phyloP scores from a whole-genome alignment of 2,329 filamentous ascomycete species.

The Lachnellula arida region DNA sequence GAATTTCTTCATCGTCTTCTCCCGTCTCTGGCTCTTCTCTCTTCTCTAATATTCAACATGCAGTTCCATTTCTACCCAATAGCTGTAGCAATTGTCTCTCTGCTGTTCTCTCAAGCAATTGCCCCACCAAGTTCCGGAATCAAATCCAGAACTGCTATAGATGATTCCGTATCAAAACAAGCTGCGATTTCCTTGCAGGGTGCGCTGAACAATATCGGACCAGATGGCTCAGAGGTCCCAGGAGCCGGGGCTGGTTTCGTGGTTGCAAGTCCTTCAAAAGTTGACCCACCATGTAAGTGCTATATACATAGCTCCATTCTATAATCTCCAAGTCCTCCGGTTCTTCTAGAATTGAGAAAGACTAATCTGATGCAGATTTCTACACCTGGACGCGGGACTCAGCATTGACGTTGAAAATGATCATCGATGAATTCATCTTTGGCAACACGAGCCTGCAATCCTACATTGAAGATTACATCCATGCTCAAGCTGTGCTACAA shows the following conservation, averaged over 20 bases:
- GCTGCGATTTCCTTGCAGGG: slow-evolving; percentile 45
- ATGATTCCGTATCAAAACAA: slow-evolving; percentile 41
- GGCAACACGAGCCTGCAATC: slow-evolving; percentile 44
- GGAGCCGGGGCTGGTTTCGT: slow-evolving; percentile 48
- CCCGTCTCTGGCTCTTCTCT: neutral
- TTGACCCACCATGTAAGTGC: slow-evolving; percentile 47
- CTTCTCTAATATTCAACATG: slow-evolving; percentile 3
- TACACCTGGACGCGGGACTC: slow-evolving; percentile 76
- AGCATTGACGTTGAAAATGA: slow-evolving; percentile 64
- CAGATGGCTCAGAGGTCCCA: slow-evolving; percentile 42
- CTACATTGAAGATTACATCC: slow-evolving; percentile 62
- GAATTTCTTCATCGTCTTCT: neutral
- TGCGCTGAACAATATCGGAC: slow-evolving; percentile 51
- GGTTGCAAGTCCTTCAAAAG: slow-evolving; percentile 51
- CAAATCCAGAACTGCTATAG: slow-evolving; percentile 16
- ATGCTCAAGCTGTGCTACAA: slow-evolving; percentile 56
- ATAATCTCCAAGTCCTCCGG: neutral
- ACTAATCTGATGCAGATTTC: slow-evolving; percentile 49
- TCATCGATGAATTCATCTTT: slow-evolving; percentile 60
- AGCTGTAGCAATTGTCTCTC: neutral
- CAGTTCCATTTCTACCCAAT: neutral
- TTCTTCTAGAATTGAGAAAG: neutral
- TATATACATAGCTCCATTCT: neutral
- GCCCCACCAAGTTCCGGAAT: slow-evolving; percentile 9
- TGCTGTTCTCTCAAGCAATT: slow-evolving; percentile 2